A percentile compares a stretch with the other conserved stretches of the same genome.
These are phyloP conservation scores for Arxiozyma slooffiae DNA, from an alignment of 1,139 yeast genomes.

Conservation along the genomic window DNA sequence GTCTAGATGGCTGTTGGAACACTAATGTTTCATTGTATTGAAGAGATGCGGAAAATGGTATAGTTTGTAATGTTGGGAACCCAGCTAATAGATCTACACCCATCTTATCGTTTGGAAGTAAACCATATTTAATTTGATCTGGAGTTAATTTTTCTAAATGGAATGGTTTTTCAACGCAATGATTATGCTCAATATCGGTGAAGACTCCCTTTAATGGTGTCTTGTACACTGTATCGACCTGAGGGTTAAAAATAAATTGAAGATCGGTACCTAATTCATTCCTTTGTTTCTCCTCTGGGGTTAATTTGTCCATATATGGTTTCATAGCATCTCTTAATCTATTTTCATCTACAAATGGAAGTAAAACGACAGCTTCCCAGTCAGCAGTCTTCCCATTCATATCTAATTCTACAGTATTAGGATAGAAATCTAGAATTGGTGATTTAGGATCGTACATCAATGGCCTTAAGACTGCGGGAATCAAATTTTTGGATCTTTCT, in stretches of 20 bases:
- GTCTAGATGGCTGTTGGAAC: slow-evolving; percentile 76
- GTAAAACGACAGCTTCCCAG: slow-evolving; percentile 97
- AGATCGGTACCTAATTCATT: slow-evolving; percentile 67
- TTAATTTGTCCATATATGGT: slow-evolving; percentile 50
- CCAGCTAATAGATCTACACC: slow-evolving; percentile 76
- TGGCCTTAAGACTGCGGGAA: slow-evolving; percentile 69
- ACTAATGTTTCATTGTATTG: slow-evolving; percentile 59
- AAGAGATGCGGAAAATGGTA: slow-evolving; percentile 50
- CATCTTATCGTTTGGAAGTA: slow-evolving; percentile 55
- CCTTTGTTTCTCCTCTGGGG: slow-evolving; percentile 61
- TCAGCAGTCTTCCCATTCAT: slow-evolving; percentile 90
- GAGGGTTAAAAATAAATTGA: slow-evolving; percentile 66
- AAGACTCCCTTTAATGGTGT: slow-evolving; percentile 76
- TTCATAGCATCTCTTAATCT: slow-evolving; percentile 63
- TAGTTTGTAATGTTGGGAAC: slow-evolving; percentile 70
- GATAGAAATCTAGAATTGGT: slow-evolving; percentile 86
- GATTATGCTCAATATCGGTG: slow-evolving; percentile 67
- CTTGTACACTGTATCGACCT: slow-evolving; percentile 55
- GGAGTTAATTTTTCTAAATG: slow-evolving; percentile 43
- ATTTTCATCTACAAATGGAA: slow-evolving; percentile 82
- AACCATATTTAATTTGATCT: slow-evolving; percentile 44
- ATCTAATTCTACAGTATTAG: slow-evolving; percentile 79
- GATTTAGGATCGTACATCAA: slow-evolving; percentile 85
- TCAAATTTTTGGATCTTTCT: slow-evolving; percentile 71
- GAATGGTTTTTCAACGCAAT: slow-evolving; percentile 55